Percentiles rank a stretch among this genome's conserved stretches.
phyloP scores from a whole-genome alignment of 345 rosid species.

The Syzygium jambos region DNA sequence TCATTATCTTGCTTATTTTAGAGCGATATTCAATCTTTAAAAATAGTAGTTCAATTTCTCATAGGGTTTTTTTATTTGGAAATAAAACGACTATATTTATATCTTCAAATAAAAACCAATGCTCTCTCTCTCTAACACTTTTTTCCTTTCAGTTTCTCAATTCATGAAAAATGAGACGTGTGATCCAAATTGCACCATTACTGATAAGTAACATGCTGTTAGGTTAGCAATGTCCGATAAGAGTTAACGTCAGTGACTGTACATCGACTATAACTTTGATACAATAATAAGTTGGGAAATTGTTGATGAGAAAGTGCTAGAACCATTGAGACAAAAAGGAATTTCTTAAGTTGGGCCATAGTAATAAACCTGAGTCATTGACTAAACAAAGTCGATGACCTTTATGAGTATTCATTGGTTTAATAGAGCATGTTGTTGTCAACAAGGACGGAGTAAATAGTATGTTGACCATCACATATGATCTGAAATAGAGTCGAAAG shows the following conservation, averaged over 20 bases:
- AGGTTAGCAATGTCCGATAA: neutral
- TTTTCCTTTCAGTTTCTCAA: neutral
- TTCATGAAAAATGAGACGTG: neutral
- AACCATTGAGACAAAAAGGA: neutral
- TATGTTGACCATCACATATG: neutral
- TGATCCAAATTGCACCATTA: neutral
- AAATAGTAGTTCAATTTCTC: neutral
- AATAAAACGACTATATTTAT: neutral
- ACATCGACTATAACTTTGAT: neutral
- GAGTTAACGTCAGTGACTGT: neutral
- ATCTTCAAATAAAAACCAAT: neutral
- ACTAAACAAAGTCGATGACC: neutral
- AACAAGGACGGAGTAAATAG: neutral
- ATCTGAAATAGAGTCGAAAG: neutral
- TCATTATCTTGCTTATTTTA: too few species aligned
- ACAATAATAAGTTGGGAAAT: neutral
- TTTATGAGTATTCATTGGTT: too few species aligned
- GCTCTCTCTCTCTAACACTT: neutral
- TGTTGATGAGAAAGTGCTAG: neutral
- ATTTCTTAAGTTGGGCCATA: neutral
- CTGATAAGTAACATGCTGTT: neutral
- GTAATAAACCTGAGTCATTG: neutral
- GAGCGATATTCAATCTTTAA: too few species aligned
- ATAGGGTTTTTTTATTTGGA: neutral
- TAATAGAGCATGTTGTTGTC: neutral